Conservation (phyloP, 352 stramenopile genomes). For the Phytopythium boreale region DNA sequence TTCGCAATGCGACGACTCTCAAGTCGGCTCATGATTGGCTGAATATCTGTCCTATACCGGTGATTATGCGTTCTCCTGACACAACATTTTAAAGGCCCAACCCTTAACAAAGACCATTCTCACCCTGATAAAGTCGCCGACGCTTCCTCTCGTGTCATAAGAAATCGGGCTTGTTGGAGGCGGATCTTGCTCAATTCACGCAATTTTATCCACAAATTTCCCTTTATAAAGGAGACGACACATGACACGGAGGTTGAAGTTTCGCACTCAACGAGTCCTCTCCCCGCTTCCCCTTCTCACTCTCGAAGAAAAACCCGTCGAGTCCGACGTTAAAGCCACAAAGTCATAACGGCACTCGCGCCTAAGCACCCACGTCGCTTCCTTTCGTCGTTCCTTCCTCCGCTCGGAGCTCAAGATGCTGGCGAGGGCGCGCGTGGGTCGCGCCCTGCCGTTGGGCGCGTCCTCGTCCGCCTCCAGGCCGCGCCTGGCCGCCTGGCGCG, state of each 20-base stretch:
- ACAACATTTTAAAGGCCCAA: not conserved
- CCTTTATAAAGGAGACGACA: not conserved
- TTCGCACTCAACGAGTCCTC: not conserved
- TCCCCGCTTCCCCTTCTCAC: slow-evolving; percentile 4
- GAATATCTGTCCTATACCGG: not conserved
- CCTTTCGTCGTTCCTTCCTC: not conserved
- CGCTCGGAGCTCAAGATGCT: not conserved
- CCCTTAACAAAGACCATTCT: not conserved
- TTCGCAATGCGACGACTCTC: not conserved
- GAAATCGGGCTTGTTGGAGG: no score
- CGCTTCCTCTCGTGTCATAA: no score
- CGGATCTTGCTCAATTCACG: not conserved
- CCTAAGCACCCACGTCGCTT: not conserved
- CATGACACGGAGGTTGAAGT: slow-evolving; percentile 1
- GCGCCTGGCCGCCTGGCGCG: not conserved
- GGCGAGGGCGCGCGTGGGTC: slow-evolving; percentile 1
- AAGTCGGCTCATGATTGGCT: not conserved
- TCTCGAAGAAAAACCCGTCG: not conserved
- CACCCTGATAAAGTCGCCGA: not conserved
- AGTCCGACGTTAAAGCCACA: not conserved
- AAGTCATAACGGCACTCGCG: not conserved
- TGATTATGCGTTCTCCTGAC: not conserved
- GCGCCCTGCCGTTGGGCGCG: not conserved
- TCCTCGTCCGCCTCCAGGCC: not conserved
- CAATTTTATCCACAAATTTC: not conserved